A percentile compares a stretch with the other conserved stretches of the same genome.
phyloP scores from a whole-genome alignment of 768 basidiomycete species.

The Lactarius sp. region DNA sequence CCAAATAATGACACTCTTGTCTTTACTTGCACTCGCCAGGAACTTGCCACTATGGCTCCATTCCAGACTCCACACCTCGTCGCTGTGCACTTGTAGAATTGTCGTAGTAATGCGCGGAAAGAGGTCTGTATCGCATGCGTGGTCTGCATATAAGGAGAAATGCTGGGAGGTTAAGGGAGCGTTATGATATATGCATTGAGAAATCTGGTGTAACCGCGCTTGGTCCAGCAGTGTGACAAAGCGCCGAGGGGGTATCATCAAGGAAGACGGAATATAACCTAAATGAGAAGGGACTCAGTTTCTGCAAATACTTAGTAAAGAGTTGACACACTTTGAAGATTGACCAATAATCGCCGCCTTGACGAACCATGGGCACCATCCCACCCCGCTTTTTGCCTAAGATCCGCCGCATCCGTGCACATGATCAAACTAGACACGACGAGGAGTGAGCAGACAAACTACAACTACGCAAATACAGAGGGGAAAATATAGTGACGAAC shows the following conservation, averaged over 20 bases:
- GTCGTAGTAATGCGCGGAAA: slow-evolving; percentile 87
- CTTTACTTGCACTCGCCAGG: slow-evolving; percentile 85
- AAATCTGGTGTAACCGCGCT: slow-evolving; percentile 73
- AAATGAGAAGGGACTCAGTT: slow-evolving; percentile 1
- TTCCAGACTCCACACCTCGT: slow-evolving; percentile 94
- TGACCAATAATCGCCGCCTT: slow-evolving; percentile 64
- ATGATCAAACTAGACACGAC: slow-evolving; percentile 53
- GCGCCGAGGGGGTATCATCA: slow-evolving; percentile 91
- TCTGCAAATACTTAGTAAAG: neutral
- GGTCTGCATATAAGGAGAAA: slow-evolving; percentile 85
- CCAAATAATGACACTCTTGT: slow-evolving; percentile 89
- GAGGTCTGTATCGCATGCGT: slow-evolving; percentile 69
- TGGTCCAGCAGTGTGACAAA: slow-evolving; percentile 83
- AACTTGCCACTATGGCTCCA: slow-evolving; percentile 89
- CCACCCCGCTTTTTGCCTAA: slow-evolving; percentile 79
- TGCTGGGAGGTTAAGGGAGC: slow-evolving; percentile 48
- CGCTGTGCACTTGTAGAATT: slow-evolving; percentile 77
- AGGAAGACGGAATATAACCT: slow-evolving; percentile 86
- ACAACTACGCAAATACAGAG: neutral
- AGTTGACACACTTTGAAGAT: slow-evolving; percentile 67
- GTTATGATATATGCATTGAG: slow-evolving; percentile 85
- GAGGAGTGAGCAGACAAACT: neutral
- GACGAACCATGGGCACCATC: slow-evolving; percentile 83
- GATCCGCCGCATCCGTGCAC: slow-evolving; percentile 81
- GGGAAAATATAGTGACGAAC: slow-evolving; percentile 38